These are phyloP conservation scores for Candida chilensis DNA, from an alignment of 805 yeast species.

Conservation along the genomic window DNA sequence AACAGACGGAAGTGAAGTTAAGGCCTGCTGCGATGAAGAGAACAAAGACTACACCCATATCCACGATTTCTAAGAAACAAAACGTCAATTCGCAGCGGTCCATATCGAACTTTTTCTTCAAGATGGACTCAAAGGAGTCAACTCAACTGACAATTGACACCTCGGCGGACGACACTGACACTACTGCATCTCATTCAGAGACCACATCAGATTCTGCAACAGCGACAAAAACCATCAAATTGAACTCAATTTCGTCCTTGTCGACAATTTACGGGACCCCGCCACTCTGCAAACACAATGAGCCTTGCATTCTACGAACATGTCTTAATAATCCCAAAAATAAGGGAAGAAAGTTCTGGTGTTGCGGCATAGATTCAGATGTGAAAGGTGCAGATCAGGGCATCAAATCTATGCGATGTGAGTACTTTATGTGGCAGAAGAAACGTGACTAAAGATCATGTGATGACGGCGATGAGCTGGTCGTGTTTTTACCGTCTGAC, in stretches of 20 bases:
- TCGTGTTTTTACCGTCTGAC: too few relatives aligned
- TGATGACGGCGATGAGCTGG: too few relatives aligned
- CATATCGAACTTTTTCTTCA: slow-evolving; percentile 4
- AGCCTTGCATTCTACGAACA: slow-evolving; percentile 34
- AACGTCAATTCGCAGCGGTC: slow-evolving; percentile 1
- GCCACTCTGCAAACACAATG: slow-evolving; percentile 40
- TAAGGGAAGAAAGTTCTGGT: slow-evolving; percentile 46
- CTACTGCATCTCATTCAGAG: slow-evolving; percentile 1
- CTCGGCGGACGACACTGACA: background rate
- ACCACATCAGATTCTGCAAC: too few relatives aligned
- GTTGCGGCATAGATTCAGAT: slow-evolving; percentile 25
- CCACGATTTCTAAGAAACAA: slow-evolving; percentile 1
- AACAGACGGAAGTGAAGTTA: background rate
- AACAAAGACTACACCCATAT: background rate
- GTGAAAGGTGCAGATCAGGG: too few relatives aligned
- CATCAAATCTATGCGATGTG: too few relatives aligned
- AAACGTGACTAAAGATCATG: too few relatives aligned
- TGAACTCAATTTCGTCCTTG: slow-evolving; percentile 7
- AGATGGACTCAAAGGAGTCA: slow-evolving; percentile 3
- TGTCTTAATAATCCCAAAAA: slow-evolving; percentile 29
- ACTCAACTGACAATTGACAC: background rate
- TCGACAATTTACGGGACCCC: slow-evolving; percentile 13
- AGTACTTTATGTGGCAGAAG: too few relatives aligned
- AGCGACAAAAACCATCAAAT: slow-evolving; percentile 2
- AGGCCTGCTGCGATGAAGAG: slow-evolving; percentile 1